Evolutionary conservation across 805 yeast genomes (phyloP), one percentile per base, ranked within the genome.

Genomic region (Barnettozyma siamensis): DNA sequence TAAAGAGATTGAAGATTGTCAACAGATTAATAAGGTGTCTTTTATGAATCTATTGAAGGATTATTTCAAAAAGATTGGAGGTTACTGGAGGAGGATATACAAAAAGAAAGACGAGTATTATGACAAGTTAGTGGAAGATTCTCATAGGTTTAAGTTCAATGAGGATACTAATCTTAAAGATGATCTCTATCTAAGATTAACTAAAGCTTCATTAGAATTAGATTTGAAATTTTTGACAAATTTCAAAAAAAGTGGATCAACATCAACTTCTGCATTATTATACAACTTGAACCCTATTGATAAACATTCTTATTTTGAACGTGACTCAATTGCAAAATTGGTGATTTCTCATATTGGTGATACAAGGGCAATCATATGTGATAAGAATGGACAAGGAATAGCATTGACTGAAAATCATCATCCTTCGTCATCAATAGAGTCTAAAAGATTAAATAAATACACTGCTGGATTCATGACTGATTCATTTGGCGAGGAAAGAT

Each of bases 321-420:
- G 80, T n/a, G 67, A 71, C 8, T 80, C 84, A 4, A 65, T 83
- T 11, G 70, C 87, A 18, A 78, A 79, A 52, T 61, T 93, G 18
- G 72, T 85, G 1, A 76, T 89, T 16, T 89, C 94, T 1, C 99
- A 93, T 57, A 80, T 91, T 12, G 99, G 99, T 6, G 99, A 93
- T 58, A 84, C 97, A 3, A 75, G 85, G 47, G 88, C 94, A 6
- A 72, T 93, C 2, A 53, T 93, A n/a, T 84, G 93, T 48, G 98
- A 89, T 61, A 73, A 72, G 42, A 62, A 71, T 41, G 98, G 98
- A 3, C 65, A 75, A 31, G 95, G 95, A 1, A 89, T 82, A 50
- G 70, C 86, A 16, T 65, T 93, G 38, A 86, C 95, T 2, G 70
- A 75, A 29, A 75, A 80, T 28, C 99, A 93, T 61, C 96, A 91